Percentiles rank a stretch among this genome's conserved stretches.
phyloP scores from a whole-genome alignment of 1,139 yeast genomes.

The Eremothecium cymbalariae region DNA sequence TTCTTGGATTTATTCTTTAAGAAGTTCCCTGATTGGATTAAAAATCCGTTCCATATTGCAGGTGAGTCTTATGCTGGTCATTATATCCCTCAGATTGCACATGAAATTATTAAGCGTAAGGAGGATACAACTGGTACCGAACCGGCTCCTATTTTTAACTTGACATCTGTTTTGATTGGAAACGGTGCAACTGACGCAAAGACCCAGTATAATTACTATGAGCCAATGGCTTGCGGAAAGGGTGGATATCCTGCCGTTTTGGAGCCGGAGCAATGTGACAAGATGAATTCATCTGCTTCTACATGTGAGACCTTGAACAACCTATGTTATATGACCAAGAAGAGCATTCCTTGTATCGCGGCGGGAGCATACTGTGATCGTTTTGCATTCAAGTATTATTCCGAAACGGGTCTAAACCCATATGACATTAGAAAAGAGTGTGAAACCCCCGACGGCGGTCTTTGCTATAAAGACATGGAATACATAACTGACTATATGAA shows the following conservation, averaged over 20 bases:
- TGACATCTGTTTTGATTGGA: conserved; percentile 68
- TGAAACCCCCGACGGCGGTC: conserved; percentile 36
- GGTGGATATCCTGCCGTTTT: conserved; percentile 70
- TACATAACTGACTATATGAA: conserved; percentile 54
- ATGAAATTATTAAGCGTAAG: conserved; percentile 56
- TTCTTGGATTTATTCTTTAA: conserved; percentile 71
- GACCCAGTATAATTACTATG: conserved; percentile 58
- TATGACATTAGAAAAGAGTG: conserved; percentile 62
- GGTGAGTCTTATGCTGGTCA: conserved; percentile 91
- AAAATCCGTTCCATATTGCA: conserved; percentile 67
- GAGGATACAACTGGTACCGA: conserved; percentile 33
- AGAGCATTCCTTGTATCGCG: conserved; percentile 46
- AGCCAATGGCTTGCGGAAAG: conserved; percentile 78
- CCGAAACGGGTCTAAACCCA: conserved; percentile 53
- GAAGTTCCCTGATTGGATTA: conserved; percentile 55
- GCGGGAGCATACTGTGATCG: conserved; percentile 38
- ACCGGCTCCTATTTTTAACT: conserved; percentile 45
- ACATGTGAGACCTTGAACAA: conserved; percentile 46
- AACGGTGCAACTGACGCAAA: conserved; percentile 77
- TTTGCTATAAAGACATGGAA: conserved; percentile 53
- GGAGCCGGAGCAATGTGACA: conserved; percentile 51
- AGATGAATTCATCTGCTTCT: conserved; percentile 46
- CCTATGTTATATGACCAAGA: conserved; percentile 46
- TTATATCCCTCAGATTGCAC: conserved; percentile 72
- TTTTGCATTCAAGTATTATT: conserved; percentile 40